A percentile compares a stretch with the other conserved stretches of the same genome.
Evolutionary conservation across 2,329 filamentous ascomycete species (phyloP).

Genomic region (Trichoderma endophyticum): DNA sequence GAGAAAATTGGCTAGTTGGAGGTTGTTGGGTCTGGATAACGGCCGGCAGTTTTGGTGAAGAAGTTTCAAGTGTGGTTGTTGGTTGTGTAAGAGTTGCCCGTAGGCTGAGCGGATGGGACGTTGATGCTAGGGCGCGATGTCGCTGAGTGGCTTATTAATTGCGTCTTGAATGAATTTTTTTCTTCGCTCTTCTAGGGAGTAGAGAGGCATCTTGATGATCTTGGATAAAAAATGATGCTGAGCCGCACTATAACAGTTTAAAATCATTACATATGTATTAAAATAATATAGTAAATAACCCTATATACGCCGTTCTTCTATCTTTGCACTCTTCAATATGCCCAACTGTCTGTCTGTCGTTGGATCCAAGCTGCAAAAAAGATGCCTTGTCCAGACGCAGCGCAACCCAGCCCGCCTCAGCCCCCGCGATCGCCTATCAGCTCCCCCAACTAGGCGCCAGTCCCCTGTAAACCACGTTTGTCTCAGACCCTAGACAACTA

Average conservation of each 20-base stretch:
- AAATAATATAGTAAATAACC: too few species aligned
- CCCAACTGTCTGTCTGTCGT: not conserved
- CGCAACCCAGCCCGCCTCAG: not conserved
- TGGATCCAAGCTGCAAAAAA: not conserved
- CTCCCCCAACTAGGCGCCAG: not conserved
- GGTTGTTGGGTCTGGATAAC: not conserved
- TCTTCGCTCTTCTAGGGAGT: not conserved
- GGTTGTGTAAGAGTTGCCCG: not conserved
- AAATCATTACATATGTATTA: too few species aligned
- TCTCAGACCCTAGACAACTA: constrained; percentile 4
- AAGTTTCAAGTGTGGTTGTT: not conserved
- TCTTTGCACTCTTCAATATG: not conserved
- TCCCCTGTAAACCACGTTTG: not conserved
- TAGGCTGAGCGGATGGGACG: not conserved
- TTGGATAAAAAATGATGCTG: too few species aligned
- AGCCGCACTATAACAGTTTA: too few species aligned
- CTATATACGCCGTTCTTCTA: not conserved
- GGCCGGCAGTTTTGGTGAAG: not conserved
- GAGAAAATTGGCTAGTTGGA: not conserved
- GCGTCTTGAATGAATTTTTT: not conserved
- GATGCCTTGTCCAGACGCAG: not conserved
- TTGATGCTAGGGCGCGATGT: not conserved
- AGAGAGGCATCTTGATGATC: too few species aligned
- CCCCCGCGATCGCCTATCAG: not conserved
- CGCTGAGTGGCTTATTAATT: not conserved